These are phyloP conservation scores for Polyporus arcularius DNA, from an alignment of 768 basidiomycete genomes.

Conservation along the genomic window DNA sequence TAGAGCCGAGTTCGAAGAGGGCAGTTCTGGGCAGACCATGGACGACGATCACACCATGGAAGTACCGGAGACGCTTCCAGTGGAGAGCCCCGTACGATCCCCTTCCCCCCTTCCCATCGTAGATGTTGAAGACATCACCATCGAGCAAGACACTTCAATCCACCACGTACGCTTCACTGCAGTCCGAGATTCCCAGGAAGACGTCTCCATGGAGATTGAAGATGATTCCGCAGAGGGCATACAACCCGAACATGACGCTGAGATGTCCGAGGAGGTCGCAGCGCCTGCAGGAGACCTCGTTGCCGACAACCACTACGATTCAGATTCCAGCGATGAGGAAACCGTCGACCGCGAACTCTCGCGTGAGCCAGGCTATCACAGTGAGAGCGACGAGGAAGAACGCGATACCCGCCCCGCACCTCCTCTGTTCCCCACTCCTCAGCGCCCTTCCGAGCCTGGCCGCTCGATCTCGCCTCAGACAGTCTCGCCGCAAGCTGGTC, in stretches of 20 bases:
- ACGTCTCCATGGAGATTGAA: slow-evolving; percentile 15
- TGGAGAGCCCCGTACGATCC: slow-evolving; percentile 1
- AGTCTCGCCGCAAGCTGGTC: background rate
- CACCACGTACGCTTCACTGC: slow-evolving; percentile 14
- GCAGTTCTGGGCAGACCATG: background rate
- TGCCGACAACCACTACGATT: slow-evolving; percentile 19
- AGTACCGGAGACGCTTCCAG: background rate
- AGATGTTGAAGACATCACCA: slow-evolving; percentile 48
- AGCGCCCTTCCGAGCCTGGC: background rate
- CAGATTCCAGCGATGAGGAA: slow-evolving; percentile 23
- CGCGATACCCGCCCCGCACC: background rate
- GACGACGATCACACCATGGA: background rate
- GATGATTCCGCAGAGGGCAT: slow-evolving; percentile 21
- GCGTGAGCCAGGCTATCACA: slow-evolving; percentile 20
- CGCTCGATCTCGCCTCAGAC: slow-evolving; percentile 7
- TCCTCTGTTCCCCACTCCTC: background rate
- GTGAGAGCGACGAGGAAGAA: slow-evolving; percentile 22
- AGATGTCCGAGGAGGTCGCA: background rate
- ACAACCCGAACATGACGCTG: slow-evolving; percentile 4
- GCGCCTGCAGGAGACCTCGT: slow-evolving; percentile 11
- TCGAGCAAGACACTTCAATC: background rate
- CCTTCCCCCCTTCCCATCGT: slow-evolving; percentile 18
- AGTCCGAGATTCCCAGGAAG: background rate
- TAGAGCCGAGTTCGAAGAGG: background rate
- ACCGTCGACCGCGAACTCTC: slow-evolving; percentile 41